Evolutionary conservation across 192 early-diverging fungal genomes (phyloP), one percentile per base, ranked within the genome.

Genomic region (Coemansia sp.): DNA sequence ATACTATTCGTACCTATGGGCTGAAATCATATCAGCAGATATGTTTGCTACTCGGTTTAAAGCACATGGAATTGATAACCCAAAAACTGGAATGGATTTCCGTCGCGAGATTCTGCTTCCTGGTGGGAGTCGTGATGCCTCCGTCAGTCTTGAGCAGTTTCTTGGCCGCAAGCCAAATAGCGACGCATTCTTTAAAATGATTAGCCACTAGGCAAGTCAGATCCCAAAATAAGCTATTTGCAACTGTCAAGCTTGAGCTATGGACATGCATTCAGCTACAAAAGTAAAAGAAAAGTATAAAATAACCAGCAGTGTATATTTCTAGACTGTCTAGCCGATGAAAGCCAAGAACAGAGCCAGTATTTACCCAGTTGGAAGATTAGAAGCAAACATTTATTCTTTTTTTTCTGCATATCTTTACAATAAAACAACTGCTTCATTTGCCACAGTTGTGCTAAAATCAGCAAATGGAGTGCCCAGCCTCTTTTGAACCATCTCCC

Each of bases 11-110:
- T 91, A 91, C 58, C 62, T 89, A 41, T 92, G 86, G 85, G 82
- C 84, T 4, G 84, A 92, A 74, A 87, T 92, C 48, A 90, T 87
- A 63, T 84, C 86, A 0, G 86, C 86, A 49, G 91, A 93, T 69
- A 88, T 93, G 82, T 92, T 85, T 76, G 88, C 78, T 35, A 77
- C 82, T 19, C 73, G 86, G 21, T 89, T 90, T 65, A 75, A 84
- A 56, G 71, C 70, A 1, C 76, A 87, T 37, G 71, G 72, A 5
- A 77, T 90, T 5, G 37, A 84, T 53, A 64, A 56, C 53, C 4
- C 23, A 4, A 32, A 56, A 17, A 56, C 62, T 9, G 53, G 52
- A n/a, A 37, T 55, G 38, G 52, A 56, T 23, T 64, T 53, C 8
- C 62, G 62, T 11, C 15, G 35, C 35, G 62, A 64, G 39, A 64